Evolutionary conservation across 1,284 basidiomycete genomes (phyloP).

Genomic region (Melampsora americana): DNA sequence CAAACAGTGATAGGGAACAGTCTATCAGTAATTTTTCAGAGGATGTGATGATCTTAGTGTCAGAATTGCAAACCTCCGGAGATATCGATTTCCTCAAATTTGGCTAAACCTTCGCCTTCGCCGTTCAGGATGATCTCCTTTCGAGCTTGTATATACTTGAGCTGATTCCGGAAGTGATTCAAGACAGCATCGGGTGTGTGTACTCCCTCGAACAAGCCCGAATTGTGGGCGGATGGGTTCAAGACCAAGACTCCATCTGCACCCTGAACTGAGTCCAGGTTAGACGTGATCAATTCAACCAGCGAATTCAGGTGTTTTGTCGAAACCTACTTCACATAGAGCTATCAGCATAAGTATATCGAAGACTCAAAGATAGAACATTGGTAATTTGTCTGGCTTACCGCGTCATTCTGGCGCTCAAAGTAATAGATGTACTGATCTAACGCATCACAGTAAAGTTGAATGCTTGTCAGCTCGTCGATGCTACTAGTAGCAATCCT

Average conservation of each 20-base stretch:
- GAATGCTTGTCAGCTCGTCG: conserved; percentile 88
- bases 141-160: conserved; percentile 73
- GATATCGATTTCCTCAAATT: conserved; percentile 41
- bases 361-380: neutral
- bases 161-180: conserved; percentile 84
- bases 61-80: conserved; percentile 1
- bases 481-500: conserved; percentile 89
- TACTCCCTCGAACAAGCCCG: conserved; percentile 79
- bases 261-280: conserved; percentile 78
- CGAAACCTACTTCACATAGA: conserved; percentile 63
- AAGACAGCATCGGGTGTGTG: conserved; percentile 86
- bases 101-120: conserved; percentile 39
- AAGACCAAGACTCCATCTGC: conserved; percentile 79
- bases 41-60: no score
- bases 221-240: conserved; percentile 62
- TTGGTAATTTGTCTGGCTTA: conserved; percentile 52
- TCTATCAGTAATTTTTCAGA: no score
- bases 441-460: conserved; percentile 87
- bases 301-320: conserved; percentile 91
- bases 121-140: conserved; percentile 59
- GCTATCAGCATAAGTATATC: neutral
- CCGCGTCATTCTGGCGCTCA: conserved; percentile 81
- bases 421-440: conserved; percentile 92
- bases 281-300: conserved; percentile 84
- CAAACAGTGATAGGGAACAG: no score